Evolutionary conservation across 495 filamentous ascomycete genomes (phyloP).

Genomic region (Xylaria venustula): DNA sequence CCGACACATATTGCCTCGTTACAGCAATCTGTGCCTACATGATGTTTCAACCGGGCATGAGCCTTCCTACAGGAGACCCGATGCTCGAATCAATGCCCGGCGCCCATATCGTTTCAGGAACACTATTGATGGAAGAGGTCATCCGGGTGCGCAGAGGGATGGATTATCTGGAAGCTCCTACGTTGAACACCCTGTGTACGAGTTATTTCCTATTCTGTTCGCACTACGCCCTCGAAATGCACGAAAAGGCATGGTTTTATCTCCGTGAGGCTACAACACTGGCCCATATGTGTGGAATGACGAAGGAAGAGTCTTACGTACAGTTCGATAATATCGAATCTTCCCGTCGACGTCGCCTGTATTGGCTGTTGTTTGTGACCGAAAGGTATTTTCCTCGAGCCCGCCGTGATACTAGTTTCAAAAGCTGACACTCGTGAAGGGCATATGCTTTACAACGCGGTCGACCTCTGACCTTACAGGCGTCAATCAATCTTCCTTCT

Average conservation of each 20-base stretch:
- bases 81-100: conserved; percentile 54
- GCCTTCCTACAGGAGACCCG: conserved; percentile 52
- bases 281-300: conserved; percentile 56
- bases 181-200: conserved; percentile 66
- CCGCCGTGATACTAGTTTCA: neutral
- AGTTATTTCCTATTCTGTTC: conserved; percentile 80
- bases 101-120: conserved; percentile 53
- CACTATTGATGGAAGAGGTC: conserved; percentile 72
- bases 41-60: conserved; percentile 80
- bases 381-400: conserved; percentile 53
- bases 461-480: conserved; percentile 58
- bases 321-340: conserved; percentile 54
- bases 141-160: conserved; percentile 71
- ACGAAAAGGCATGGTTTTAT: conserved; percentile 72
- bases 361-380: conserved; percentile 69
- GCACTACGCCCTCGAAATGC: conserved; percentile 69
- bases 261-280: conserved; percentile 70
- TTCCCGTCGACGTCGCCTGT: conserved; percentile 58
- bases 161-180: conserved; percentile 69
- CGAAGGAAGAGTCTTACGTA: conserved; percentile 60
- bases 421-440: conserved; percentile 26
- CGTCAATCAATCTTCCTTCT: conserved; percentile 62
- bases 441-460: conserved; percentile 76
- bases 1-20: conserved; percentile 76
- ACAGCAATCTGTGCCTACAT: conserved; percentile 79